phyloP scores from a whole-genome alignment of 2,329 filamentous ascomycete species.

The Trichoderma semiorbis region DNA sequence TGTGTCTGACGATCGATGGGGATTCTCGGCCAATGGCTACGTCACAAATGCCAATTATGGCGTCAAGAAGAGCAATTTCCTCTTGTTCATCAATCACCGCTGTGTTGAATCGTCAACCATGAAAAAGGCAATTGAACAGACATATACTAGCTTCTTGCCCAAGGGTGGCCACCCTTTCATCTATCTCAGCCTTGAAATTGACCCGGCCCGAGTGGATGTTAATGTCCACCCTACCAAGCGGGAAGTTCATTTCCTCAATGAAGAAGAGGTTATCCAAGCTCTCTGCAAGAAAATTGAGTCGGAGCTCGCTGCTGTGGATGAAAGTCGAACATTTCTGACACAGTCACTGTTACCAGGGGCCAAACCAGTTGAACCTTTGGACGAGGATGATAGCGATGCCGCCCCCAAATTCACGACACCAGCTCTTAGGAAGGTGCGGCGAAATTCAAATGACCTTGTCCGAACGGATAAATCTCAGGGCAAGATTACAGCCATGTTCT shows the following conservation, averaged over 20 bases:
- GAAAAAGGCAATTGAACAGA: conserved; percentile 87
- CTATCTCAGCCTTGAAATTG: conserved; percentile 89
- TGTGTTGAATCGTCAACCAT: conserved; percentile 86
- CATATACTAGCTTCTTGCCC: conserved; percentile 80
- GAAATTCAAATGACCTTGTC: conserved; percentile 70
- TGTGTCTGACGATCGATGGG: conserved; percentile 70
- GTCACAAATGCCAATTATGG: conserved; percentile 93
- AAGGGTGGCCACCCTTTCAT: conserved; percentile 93
- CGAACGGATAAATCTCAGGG: conserved; percentile 83
- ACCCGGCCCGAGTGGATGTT: conserved; percentile 88
- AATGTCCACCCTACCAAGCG: conserved; percentile 97
- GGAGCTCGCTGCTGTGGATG: conserved; percentile 82
- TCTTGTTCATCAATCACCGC: conserved; percentile 96
- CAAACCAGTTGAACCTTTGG: conserved; percentile 26
- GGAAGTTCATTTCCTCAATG: conserved; percentile 95
- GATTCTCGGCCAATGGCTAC: conserved; percentile 77
- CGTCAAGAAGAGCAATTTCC: conserved; percentile 79
- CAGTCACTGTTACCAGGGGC: conserved; percentile 81
- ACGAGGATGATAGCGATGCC: conserved; percentile 27
- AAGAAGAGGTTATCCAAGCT: conserved; percentile 88
- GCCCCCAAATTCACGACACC: conserved; percentile 34
- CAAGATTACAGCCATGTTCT: conserved; percentile 95
- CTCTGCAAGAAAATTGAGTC: conserved; percentile 78
- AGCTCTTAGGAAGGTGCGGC: conserved; percentile 38
- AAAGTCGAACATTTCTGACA: conserved; percentile 89